Base-by-base conservation (phyloP, 2,329 filamentous ascomycete genomes). In the Trichoderma citrinoviride region DNA sequence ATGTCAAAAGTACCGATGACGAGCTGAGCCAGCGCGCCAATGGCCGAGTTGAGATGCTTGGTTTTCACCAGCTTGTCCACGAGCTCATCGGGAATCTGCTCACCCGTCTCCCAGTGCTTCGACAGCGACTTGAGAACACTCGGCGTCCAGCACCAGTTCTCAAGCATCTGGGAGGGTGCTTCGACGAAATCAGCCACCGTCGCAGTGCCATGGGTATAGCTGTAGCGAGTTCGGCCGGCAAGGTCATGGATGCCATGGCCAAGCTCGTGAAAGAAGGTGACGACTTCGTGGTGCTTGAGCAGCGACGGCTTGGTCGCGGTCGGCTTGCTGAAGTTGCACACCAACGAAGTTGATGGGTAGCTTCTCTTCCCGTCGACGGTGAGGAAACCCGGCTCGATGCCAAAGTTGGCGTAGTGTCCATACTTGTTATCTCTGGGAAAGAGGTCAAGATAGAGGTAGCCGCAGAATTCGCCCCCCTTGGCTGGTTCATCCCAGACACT, bases 291-390 rank as follows among this genome's bases (percentile, higher is more conserved):
- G 72, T 94, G 91, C 82, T 93, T 93, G 47, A 95, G 83, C 3
- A 94, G 82, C 23, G 87, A 90, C 5, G 91, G 91, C 76, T 92
- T 93, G 73, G 85, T 90, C 10, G 86, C 80, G 1, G 89, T 90
- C 2, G 91, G 89, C 77, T 93, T 93, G 73, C 87, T 90, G 76
- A 94, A 94, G 79, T 94, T 94, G 83, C 91, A 94, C 12, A 94
- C 90, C 12, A 94, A 81, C 1, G 91, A 90, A 0, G 91, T 94
- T 1, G 89, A 89, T 6, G 91, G 90, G 75, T 93, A 93, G 64
- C 87, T 83, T 62, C 90, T 84, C 41, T 85, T 88, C 67, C 90
- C 90, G 66, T 92, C 86, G 60, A 85, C 80, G 65, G 83, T 80
- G 64, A 87, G 78, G 77, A 85, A 92, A 25, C 90, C 90, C 1